Evolutionary conservation across 2,329 filamentous ascomycete species (phyloP).

Genomic region (Penicillium sp.): DNA sequence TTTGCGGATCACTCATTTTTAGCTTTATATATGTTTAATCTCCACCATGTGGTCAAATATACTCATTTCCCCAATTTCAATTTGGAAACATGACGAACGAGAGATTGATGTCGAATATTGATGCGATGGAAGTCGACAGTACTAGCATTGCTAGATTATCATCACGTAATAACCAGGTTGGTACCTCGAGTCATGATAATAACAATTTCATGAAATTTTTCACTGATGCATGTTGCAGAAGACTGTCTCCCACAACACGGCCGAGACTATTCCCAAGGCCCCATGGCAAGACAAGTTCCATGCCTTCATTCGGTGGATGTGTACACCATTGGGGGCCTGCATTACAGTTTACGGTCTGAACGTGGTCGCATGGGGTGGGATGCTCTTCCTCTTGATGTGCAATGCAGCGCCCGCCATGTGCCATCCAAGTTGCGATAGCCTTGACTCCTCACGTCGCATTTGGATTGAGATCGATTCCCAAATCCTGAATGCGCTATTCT

Average conservation of each 20-base stretch:
- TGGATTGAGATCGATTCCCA: constrained; percentile 87
- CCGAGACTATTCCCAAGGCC: neutral
- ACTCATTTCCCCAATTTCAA: neutral
- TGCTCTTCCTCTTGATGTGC: constrained; percentile 81
- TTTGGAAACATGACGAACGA: neutral
- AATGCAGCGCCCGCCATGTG: constrained; percentile 60
- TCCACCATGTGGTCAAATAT: neutral
- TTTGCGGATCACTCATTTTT: no score
- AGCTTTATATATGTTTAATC: no score
- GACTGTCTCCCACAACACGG: neutral
- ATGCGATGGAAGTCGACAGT: neutral
- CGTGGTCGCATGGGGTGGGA: constrained; percentile 83
- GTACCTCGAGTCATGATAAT: neutral
- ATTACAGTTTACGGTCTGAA: constrained; percentile 78
- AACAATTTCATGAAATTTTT: neutral
- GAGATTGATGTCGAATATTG: neutral
- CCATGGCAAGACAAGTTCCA: neutral
- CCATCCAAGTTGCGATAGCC: constrained; percentile 64
- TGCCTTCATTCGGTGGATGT: constrained; percentile 54
- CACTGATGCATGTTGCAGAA: neutral
- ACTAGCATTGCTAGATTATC: neutral
- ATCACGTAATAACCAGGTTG: neutral
- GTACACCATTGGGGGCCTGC: constrained; percentile 72
- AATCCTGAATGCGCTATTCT: constrained; percentile 80
- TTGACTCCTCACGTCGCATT: constrained; percentile 70